Evolutionary conservation across 495 filamentous ascomycete genomes (phyloP).

Genomic region (Aspergillus mulundensis): DNA sequence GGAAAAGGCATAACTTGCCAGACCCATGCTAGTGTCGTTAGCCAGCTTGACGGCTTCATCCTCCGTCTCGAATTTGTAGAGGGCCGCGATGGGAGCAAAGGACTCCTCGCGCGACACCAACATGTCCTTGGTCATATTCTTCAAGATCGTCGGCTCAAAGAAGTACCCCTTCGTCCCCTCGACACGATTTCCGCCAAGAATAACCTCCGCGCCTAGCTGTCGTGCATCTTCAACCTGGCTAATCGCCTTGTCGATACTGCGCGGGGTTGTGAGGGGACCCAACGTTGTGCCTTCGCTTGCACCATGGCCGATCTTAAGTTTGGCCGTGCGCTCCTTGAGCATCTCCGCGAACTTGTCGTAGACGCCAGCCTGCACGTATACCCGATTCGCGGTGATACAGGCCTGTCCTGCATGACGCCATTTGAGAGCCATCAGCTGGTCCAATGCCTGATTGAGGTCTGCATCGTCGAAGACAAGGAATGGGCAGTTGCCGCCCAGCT

Average conservation of each 20-base stretch:
- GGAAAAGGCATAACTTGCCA: slow-evolving; percentile 70
- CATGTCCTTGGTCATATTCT: slow-evolving; percentile 59
- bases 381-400: slow-evolving; percentile 68
- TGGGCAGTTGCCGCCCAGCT: slow-evolving; percentile 72
- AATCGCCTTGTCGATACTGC: slow-evolving; percentile 58
- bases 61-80: slow-evolving; percentile 68
- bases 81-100: slow-evolving; percentile 63
- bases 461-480: slow-evolving; percentile 74
- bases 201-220: slow-evolving; percentile 52
- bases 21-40: slow-evolving; percentile 66
- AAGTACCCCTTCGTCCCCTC: slow-evolving; percentile 56
- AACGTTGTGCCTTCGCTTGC: slow-evolving; percentile 55
- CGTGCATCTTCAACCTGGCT: slow-evolving; percentile 61
- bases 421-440: slow-evolving; percentile 57
- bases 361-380: slow-evolving; percentile 61
- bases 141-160: slow-evolving; percentile 68
- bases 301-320: slow-evolving; percentile 64
- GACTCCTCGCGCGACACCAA: slow-evolving; percentile 64
- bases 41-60: slow-evolving; percentile 60
- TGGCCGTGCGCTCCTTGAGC: slow-evolving; percentile 50
- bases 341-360: slow-evolving; percentile 52
- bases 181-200: slow-evolving; percentile 55
- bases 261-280: slow-evolving; percentile 63
- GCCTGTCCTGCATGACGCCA: slow-evolving; percentile 70
- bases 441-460: slow-evolving; percentile 58